Conservation (phyloP, 2,329 filamentous ascomycete species). For the Pestalotiopsis sp. region DNA sequence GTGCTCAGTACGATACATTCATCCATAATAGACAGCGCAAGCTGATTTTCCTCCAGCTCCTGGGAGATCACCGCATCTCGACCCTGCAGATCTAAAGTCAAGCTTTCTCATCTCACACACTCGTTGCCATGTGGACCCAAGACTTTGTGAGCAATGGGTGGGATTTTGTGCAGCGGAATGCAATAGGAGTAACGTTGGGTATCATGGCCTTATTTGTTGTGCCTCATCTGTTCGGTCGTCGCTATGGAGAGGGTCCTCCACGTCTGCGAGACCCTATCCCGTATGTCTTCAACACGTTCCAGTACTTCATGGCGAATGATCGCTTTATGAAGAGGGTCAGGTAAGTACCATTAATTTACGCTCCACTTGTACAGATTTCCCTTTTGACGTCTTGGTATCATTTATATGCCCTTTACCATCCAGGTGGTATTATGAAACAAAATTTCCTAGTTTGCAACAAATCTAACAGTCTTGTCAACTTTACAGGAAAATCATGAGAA, state of each 20-base stretch:
- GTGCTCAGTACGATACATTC: background rate
- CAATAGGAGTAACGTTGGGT: background rate
- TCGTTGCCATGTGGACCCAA: background rate
- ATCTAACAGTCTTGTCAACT: background rate
- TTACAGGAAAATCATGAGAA: background rate
- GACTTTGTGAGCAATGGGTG: background rate
- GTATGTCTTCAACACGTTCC: constrained; percentile 5
- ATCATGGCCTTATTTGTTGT: background rate
- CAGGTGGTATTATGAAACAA: too few species aligned
- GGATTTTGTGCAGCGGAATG: constrained; percentile 1
- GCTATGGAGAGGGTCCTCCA: background rate
- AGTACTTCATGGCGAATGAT: background rate
- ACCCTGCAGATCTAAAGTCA: background rate
- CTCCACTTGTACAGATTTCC: background rate
- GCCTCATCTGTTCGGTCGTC: background rate
- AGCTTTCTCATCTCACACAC: background rate
- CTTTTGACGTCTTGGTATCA: background rate
- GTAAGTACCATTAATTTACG: background rate
- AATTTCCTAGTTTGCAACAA: background rate
- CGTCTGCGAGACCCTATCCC: constrained; percentile 1
- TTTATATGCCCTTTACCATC: background rate
- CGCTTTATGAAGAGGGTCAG: background rate
- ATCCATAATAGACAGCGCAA: background rate
- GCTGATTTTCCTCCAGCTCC: background rate
- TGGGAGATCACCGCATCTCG: background rate